Percentiles rank a stretch among this genome's conserved stretches.
Evolutionary conservation across 164 flowering plant genomes (phyloP).

Genomic region (Vitis amurensis): DNA sequence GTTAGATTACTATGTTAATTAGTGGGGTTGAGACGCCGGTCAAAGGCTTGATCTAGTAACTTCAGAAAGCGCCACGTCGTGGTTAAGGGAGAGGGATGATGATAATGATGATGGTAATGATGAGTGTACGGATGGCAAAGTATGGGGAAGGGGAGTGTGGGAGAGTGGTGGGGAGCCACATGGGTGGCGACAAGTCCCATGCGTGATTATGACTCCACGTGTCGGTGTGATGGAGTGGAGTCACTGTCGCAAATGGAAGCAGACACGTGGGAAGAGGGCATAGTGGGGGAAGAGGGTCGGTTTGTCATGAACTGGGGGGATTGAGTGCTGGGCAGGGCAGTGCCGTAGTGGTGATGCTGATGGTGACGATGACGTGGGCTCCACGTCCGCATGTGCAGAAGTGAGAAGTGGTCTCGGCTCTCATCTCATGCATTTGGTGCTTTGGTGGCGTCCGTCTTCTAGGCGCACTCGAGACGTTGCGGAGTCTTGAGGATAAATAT

Average conservation of each 20-base stretch:
- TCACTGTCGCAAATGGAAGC: not conserved
- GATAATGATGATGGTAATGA: not conserved
- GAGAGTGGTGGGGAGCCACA: slow-evolving; percentile 16
- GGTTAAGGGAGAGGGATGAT: not conserved
- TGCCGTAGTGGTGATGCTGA: not conserved
- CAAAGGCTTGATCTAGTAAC: not conserved
- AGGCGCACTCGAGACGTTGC: too few species aligned
- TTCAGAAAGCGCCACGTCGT: slow-evolving; percentile 3
- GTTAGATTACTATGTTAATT: too few species aligned
- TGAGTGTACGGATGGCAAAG: not conserved
- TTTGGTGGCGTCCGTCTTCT: too few species aligned
- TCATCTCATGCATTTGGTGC: too few species aligned
- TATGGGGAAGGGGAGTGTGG: not conserved
- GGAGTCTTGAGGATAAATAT: too few species aligned
- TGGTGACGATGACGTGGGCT: not conserved
- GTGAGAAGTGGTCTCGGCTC: too few species aligned
- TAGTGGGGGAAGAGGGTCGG: not conserved
- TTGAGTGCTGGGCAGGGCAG: not conserved
- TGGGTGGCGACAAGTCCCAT: slow-evolving; percentile 17
- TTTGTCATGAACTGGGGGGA: not conserved
- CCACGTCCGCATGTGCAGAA: too few species aligned
- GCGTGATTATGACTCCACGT: slow-evolving; percentile 35
- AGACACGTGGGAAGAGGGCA: not conserved
- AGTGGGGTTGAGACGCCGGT: not conserved
- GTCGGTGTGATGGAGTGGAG: slow-evolving; percentile 9